Conservation (phyloP, 345 rosid species). For the Salix arbutifolia region DNA sequence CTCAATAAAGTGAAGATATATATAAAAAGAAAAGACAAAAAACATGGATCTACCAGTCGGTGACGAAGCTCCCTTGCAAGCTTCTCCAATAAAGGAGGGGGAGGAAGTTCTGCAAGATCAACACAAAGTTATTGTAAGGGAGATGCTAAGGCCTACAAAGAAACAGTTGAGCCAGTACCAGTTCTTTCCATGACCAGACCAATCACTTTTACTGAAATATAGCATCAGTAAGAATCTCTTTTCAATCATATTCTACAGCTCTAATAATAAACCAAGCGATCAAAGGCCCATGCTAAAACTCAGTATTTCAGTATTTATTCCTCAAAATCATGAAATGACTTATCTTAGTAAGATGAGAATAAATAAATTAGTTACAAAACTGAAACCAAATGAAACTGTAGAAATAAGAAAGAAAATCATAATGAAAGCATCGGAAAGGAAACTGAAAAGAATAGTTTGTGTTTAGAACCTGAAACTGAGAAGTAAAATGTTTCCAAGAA, state of each 20-base stretch:
- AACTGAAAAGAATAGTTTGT: background rate
- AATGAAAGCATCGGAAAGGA: background rate
- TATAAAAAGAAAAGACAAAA: too few species aligned
- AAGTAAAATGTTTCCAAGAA: background rate
- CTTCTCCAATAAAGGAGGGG: conserved; percentile 66
- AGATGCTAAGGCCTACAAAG: background rate
- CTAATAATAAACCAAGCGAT: too few species aligned
- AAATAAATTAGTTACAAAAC: background rate
- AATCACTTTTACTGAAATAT: background rate
- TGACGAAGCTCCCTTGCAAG: conserved; percentile 67
- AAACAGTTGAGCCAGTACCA: background rate
- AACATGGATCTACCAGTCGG: conserved; percentile 46
- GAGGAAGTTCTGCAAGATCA: conserved; percentile 74
- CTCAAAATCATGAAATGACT: background rate
- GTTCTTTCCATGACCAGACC: background rate
- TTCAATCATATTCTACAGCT: too few species aligned
- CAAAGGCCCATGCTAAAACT: too few species aligned
- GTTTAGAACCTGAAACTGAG: background rate
- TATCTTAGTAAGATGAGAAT: background rate
- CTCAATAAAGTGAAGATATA: conserved; percentile 1
- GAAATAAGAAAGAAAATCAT: background rate
- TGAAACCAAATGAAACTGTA: too few species aligned
- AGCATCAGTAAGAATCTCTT: background rate
- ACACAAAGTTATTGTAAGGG: conserved; percentile 9
- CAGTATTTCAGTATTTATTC: background rate